Evolutionary conservation across 805 yeast genomes (phyloP), one percentile per base, ranked within the genome.

Genomic region (Pichia eremophila): DNA sequence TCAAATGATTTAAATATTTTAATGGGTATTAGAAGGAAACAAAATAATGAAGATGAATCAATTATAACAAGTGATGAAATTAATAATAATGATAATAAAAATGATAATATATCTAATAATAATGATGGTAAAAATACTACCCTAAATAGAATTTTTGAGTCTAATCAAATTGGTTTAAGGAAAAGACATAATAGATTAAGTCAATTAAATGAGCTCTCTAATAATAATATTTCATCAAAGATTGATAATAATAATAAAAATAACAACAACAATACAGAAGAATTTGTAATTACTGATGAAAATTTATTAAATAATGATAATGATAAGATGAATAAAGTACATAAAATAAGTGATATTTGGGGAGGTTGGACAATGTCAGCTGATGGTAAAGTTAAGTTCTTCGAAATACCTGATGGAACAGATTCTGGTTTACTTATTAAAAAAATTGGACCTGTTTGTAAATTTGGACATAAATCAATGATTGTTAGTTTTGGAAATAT

Each of bases 351-450:
- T 43, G 71, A 70, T 46, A 59, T 74, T 11, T 85, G 95, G 93
- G 90, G 86, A 61, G 95, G 93, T 1, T 87, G 87, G 75, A 81
- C 88, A 2, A 75, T 87, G 68, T 71, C 75, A 6, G 77, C 80
- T n/a, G 72, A 74, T 47, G 95, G 95, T 0, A 71, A 73, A 41
- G 70, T 83, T 18, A 67, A 74, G 27, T 71, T 70, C 45, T 84
- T 81, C 56, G 78, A 78, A 36, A 74, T 87, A 12, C 81, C 83
- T 4, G 67, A 67, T 34, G 69, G 69, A 5, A 63, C 69, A 4
- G 65, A 65, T 46, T 60, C 69, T 10, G 75, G 77, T 8, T 62
- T 81, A 41, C 57, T 80, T 38, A 73, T 78, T 15, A 75, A 79
- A 47, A 68, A 72, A 25, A 67, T 84, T 43, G 84, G 81, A 1